Percentiles rank a stretch among this genome's conserved stretches.
Conservation (phyloP, 78 protist species). For the Dictyostelium purpureum region DNA sequence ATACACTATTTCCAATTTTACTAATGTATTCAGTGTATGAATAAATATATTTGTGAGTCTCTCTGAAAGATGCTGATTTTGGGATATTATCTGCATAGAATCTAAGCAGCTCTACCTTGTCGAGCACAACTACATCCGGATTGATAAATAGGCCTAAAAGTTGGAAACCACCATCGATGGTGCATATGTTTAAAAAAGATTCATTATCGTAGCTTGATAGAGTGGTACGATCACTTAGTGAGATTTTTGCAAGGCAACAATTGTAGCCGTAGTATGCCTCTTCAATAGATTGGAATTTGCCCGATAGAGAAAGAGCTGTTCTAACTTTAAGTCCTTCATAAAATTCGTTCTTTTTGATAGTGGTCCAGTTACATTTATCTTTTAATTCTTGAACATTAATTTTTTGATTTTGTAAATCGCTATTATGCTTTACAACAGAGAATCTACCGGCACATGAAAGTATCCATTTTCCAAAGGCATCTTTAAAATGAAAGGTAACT, state of each 20-base stretch:
- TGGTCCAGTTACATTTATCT: not conserved
- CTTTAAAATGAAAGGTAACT: not conserved
- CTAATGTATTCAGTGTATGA: not conserved
- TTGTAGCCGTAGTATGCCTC: not conserved
- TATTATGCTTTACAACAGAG: not conserved
- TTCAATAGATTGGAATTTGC: not conserved
- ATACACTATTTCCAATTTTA: not conserved
- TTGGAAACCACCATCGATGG: not conserved
- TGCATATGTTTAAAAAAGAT: not conserved
- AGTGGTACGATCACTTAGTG: not conserved
- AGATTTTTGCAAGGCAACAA: not conserved
- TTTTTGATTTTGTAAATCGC: not conserved
- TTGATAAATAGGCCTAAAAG: not conserved
- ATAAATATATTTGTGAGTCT: not conserved
- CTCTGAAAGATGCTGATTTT: not conserved
- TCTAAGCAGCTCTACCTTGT: not conserved
- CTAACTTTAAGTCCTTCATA: not conserved
- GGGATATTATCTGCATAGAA: not conserved
- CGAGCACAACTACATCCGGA: not conserved
- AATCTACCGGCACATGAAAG: not conserved
- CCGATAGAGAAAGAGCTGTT: not conserved
- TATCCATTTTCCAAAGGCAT: not conserved
- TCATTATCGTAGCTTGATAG: conserved; percentile 5
- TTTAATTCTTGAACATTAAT: not conserved
- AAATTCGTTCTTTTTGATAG: not conserved